These are phyloP conservation scores for Pichia sporocuriosa DNA, from an alignment of 805 yeast species.

Conservation along the genomic window DNA sequence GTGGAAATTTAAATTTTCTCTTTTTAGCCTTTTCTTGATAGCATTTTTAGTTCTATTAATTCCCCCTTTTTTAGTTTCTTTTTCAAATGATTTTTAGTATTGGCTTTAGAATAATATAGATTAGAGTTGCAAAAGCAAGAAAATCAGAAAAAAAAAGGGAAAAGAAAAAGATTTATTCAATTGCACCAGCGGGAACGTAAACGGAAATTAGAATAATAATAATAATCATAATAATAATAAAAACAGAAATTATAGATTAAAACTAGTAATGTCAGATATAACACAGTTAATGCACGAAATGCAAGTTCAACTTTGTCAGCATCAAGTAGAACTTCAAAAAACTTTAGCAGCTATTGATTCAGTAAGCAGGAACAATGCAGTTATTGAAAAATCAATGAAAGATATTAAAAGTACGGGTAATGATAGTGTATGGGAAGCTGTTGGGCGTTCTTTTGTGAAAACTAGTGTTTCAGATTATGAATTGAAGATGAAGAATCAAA, in stretches of 20 bases:
- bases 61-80: too few species aligned
- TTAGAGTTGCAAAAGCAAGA: too few species aligned
- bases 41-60: too few species aligned
- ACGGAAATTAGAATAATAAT: too few species aligned
- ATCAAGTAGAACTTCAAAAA: slow-evolving; percentile 52
- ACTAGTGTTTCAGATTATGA: slow-evolving; percentile 42
- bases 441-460: slow-evolving; percentile 67
- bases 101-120: too few species aligned
- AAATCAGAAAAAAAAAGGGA: too few species aligned
- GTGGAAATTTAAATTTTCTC: too few species aligned
- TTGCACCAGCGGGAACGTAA: too few species aligned
- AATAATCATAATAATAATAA: not conserved
- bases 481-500: slow-evolving; percentile 43
- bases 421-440: slow-evolving; percentile 70
- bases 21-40: too few species aligned
- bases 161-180: too few species aligned
- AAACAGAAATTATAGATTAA: not conserved
- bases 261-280: slow-evolving; percentile 7
- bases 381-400: slow-evolving; percentile 49
- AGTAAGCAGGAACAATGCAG: slow-evolving; percentile 41
- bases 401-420: slow-evolving; percentile 43
- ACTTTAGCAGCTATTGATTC: slow-evolving; percentile 47
- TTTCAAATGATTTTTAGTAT: too few species aligned
- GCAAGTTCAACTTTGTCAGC: slow-evolving; percentile 54
- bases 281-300: slow-evolving; percentile 46